Evolutionary conservation across 805 yeast species (phyloP).

Genomic region (Geotrichum ghanense): DNA sequence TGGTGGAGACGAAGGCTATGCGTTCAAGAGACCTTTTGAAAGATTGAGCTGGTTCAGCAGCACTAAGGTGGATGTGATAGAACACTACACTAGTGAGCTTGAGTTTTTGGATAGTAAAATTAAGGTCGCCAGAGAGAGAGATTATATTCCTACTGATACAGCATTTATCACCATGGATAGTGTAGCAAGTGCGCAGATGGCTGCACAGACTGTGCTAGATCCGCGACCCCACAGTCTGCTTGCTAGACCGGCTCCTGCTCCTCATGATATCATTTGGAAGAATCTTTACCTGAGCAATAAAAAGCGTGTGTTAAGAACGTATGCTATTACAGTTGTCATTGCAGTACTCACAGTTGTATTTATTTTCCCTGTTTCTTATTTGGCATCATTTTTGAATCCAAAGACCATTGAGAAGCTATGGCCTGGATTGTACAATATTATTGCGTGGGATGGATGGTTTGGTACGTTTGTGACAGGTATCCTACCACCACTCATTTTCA

Average conservation of each 20-base stretch:
- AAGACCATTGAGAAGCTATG: slow-evolving; percentile 70
- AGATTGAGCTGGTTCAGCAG: slow-evolving; percentile 61
- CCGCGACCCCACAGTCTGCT: slow-evolving; percentile 78
- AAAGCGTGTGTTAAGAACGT: slow-evolving; percentile 56
- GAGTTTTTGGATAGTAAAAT: slow-evolving; percentile 64
- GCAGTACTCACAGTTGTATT: slow-evolving; percentile 60
- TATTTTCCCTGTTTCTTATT: slow-evolving; percentile 71
- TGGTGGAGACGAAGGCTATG: slow-evolving; percentile 20
- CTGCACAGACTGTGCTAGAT: slow-evolving; percentile 89
- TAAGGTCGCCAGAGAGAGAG: slow-evolving; percentile 44
- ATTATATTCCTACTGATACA: slow-evolving; percentile 74
- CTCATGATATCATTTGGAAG: slow-evolving; percentile 90
- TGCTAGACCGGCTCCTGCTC: slow-evolving; percentile 86
- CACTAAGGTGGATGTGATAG: slow-evolving; percentile 67
- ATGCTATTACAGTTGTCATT: slow-evolving; percentile 53
- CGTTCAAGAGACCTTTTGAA: slow-evolving; percentile 51
- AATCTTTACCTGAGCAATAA: slow-evolving; percentile 70
- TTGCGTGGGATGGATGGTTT: slow-evolving; percentile 58
- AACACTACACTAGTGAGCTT: slow-evolving; percentile 57
- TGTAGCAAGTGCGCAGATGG: slow-evolving; percentile 92
- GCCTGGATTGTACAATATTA: slow-evolving; percentile 66
- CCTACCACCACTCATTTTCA: slow-evolving; percentile 83
- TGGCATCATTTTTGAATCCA: slow-evolving; percentile 71
- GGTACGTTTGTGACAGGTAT: slow-evolving; percentile 75
- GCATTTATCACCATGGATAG: slow-evolving; percentile 93